These are phyloP conservation scores for Phycomyces nitens DNA, from an alignment of 192 early-diverging fungal genomes.

Conservation along the genomic window DNA sequence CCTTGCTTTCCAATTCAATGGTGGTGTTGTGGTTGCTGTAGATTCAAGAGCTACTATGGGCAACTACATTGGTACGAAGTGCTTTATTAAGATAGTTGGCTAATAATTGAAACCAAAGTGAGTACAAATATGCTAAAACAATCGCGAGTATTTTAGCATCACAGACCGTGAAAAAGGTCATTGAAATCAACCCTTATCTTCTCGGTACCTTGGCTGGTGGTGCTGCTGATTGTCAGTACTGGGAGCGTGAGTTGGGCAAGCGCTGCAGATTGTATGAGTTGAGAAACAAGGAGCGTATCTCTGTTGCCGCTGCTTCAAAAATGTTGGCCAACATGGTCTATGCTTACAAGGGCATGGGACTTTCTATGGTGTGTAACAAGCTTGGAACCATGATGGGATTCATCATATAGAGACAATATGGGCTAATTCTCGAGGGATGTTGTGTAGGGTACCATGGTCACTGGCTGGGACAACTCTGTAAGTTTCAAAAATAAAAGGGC, in stretches of 20 bases:
- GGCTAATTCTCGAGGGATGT: not conserved
- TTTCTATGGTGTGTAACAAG: slow-evolving; percentile 73
- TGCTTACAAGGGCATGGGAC: slow-evolving; percentile 96
- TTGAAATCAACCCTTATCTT: slow-evolving; percentile 98
- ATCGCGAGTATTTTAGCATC: slow-evolving; percentile 38
- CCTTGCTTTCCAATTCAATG: slow-evolving; percentile 93
- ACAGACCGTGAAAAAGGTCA: slow-evolving; percentile 96
- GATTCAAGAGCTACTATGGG: slow-evolving; percentile 97
- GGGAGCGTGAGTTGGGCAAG: slow-evolving; percentile 96
- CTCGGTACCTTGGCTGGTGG: slow-evolving; percentile 99
- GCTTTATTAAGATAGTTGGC: not conserved
- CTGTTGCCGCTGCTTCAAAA: slow-evolving; percentile 97
- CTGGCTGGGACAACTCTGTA: slow-evolving; percentile 95
- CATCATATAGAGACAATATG: not conserved
- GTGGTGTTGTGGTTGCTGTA: slow-evolving; percentile 90
- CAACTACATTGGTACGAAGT: slow-evolving; percentile 71
- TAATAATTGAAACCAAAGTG: too few relatives aligned
- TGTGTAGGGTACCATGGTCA: slow-evolving; percentile 90
- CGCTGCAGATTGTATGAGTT: slow-evolving; percentile 93
- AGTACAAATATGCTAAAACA: not conserved
- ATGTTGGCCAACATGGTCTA: slow-evolving; percentile 95
- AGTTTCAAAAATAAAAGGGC: too few relatives aligned
- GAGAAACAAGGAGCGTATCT: slow-evolving; percentile 97
- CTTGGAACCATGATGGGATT: not conserved
- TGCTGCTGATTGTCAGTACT: slow-evolving; percentile 97